Percentiles rank a stretch among this genome's conserved stretches.
Evolutionary conservation across 2,329 filamentous ascomycete species (phyloP).

Genomic region (Calonectria naviculata): DNA sequence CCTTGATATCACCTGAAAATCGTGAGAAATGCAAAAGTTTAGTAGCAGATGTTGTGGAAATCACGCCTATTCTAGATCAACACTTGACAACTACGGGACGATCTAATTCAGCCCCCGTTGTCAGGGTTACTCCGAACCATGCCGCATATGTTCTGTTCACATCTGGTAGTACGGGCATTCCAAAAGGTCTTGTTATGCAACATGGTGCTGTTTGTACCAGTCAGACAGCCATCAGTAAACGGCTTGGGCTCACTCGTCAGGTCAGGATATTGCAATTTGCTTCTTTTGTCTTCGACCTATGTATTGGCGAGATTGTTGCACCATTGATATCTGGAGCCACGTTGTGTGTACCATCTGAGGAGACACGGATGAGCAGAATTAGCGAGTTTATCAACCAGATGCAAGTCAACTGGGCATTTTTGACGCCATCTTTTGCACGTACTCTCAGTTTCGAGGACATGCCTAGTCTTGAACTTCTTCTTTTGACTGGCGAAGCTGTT

Average conservation of each 20-base stretch:
- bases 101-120: no score
- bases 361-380: constrained; percentile 27
- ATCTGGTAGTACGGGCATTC: constrained; percentile 37
- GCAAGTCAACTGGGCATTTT: constrained; percentile 29
- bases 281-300: constrained; percentile 37
- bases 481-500: constrained; percentile 35
- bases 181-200: constrained; percentile 36
- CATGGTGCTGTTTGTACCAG: constrained; percentile 25
- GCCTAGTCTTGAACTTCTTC: constrained; percentile 10
- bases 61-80: not conserved
- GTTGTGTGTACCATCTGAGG: constrained; percentile 36
- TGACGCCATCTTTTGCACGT: constrained; percentile 37
- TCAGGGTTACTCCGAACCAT: not conserved
- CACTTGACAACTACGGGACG: no score
- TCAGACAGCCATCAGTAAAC: constrained; percentile 16
- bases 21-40: not conserved
- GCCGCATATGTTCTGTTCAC: constrained; percentile 35
- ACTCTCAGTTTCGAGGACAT: constrained; percentile 27
- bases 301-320: constrained; percentile 32
- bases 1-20: not conserved
- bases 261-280: constrained; percentile 34
- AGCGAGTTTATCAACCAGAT: constrained; percentile 23
- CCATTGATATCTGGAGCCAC: constrained; percentile 26
- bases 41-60: not conserved
- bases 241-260: constrained; percentile 7